These are phyloP conservation scores for Pestalotiopsis sp. DNA, from an alignment of 2,329 filamentous ascomycete species.

Conservation along the genomic window DNA sequence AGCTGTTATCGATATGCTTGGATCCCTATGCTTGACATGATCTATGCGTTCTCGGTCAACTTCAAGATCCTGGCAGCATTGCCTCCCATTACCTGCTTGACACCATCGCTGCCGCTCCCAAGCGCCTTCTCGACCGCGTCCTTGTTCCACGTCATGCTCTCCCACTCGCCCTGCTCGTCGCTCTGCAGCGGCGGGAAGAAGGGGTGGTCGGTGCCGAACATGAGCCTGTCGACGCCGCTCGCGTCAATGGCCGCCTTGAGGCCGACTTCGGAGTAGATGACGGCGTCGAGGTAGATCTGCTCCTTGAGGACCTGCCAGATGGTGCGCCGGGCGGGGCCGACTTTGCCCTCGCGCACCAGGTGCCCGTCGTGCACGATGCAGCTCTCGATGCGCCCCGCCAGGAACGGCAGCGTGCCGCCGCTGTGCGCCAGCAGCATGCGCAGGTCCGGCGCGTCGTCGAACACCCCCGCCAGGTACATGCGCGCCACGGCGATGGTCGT, in stretches of 20 bases:
- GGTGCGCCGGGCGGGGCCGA: conserved; percentile 48
- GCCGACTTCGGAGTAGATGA: conserved; percentile 78
- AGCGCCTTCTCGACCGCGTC: conserved; percentile 32
- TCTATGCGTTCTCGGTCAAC: conserved; percentile 26
- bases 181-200: conserved; percentile 78
- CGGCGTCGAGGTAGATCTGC: conserved; percentile 87
- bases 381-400: conserved; percentile 86
- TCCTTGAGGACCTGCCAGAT: conserved; percentile 62
- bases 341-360: conserved; percentile 65
- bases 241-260: conserved; percentile 72
- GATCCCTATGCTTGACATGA: background rate
- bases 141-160: conserved; percentile 66
- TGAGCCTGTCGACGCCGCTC: conserved; percentile 68
- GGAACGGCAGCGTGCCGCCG: conserved; percentile 84
- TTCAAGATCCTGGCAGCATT: conserved; percentile 32
- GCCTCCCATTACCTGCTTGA: conserved; percentile 33
- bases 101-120: conserved; percentile 28
- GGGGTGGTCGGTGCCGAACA: conserved; percentile 84
- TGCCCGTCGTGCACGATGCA: conserved; percentile 84
- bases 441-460: conserved; percentile 72
- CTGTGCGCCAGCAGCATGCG: conserved; percentile 83
- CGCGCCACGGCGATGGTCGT: conserved; percentile 88
- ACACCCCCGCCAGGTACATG: conserved; percentile 86
- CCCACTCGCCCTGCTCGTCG: conserved; percentile 67
- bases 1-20: background rate